Evolutionary conservation across 2,329 filamentous ascomycete genomes (phyloP).

Genomic region (Talaromyces islandicus): DNA sequence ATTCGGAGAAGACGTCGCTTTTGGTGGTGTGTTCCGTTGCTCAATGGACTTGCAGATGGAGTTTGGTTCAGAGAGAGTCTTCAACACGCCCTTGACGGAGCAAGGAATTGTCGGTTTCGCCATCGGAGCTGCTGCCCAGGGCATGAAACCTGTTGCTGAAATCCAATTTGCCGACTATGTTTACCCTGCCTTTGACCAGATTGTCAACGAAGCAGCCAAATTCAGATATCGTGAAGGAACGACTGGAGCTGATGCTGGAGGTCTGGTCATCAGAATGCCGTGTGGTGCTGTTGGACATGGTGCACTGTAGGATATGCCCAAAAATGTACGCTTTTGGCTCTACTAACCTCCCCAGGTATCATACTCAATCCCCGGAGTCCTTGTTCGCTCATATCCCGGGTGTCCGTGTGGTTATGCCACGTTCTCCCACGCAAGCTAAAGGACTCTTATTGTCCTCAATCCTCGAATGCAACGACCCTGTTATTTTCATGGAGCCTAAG

Average conservation of each 20-base stretch:
- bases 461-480: slow-evolving; percentile 71
- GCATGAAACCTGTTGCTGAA: slow-evolving; percentile 88
- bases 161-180: slow-evolving; percentile 96
- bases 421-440: slow-evolving; percentile 83
- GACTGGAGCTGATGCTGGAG: slow-evolving; percentile 64
- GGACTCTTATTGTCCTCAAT: slow-evolving; percentile 74
- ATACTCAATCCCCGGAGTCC: slow-evolving; percentile 82
- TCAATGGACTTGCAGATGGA: slow-evolving; percentile 85
- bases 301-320: slow-evolving; percentile 49
- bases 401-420: slow-evolving; percentile 75
- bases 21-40: slow-evolving; percentile 93
- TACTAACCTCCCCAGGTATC: slow-evolving; percentile 47
- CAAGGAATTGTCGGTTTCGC: slow-evolving; percentile 94
- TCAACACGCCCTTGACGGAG: slow-evolving; percentile 92
- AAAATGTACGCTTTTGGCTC: background rate
- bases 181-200: slow-evolving; percentile 86
- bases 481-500: slow-evolving; percentile 92
- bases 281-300: slow-evolving; percentile 86
- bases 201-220: slow-evolving; percentile 90
- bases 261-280: slow-evolving; percentile 84
- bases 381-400: slow-evolving; percentile 87
- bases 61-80: slow-evolving; percentile 82
- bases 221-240: slow-evolving; percentile 67
- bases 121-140: slow-evolving; percentile 82
- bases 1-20: slow-evolving; percentile 95